A percentile compares a stretch with the other conserved stretches of the same genome.
phyloP scores from a whole-genome alignment of 805 yeast genomes.

The Schwanniomyces polymorphus region DNA sequence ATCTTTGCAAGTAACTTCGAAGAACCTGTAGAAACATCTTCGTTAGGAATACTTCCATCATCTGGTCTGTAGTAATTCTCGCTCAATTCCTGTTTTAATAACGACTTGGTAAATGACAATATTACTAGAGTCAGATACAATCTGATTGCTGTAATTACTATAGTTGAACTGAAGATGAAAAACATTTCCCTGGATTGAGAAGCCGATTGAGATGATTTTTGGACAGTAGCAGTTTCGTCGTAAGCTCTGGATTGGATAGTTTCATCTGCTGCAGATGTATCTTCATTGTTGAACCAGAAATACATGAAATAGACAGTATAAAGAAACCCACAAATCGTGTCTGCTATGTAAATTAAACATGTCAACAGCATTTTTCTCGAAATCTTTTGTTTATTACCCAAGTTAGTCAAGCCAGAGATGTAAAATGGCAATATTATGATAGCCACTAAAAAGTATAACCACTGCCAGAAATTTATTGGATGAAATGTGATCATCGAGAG shows the following conservation, averaged over 20 bases:
- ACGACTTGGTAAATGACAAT: conserved; percentile 57
- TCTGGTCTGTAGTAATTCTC: conserved; percentile 17
- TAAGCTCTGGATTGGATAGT: background rate
- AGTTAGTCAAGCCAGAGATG: conserved; percentile 51
- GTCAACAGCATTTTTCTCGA: conserved; percentile 64
- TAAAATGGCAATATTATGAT: conserved; percentile 64
- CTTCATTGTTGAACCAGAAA: conserved; percentile 68
- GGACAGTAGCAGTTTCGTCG: background rate
- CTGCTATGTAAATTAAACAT: conserved; percentile 61
- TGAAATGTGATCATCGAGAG: conserved; percentile 87
- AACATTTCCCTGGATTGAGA: conserved; percentile 55
- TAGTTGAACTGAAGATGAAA: conserved; percentile 51
- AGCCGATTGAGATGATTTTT: conserved; percentile 55
- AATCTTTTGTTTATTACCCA: conserved; percentile 46
- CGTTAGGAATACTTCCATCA: background rate
- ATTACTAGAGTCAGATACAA: conserved; percentile 61
- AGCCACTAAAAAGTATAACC: conserved; percentile 74
- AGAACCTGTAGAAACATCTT: background rate
- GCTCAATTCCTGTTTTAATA: conserved; percentile 41
- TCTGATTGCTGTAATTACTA: conserved; percentile 49
- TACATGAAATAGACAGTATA: conserved; percentile 74
- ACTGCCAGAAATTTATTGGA: conserved; percentile 77
- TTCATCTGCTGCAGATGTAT: conserved; percentile 11
- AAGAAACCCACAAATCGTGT: conserved; percentile 63
- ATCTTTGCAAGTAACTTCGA: conserved; percentile 13